These are phyloP conservation scores for Talaromyces rugulosus DNA, from an alignment of 2,329 filamentous ascomycete genomes.

Conservation along the genomic window DNA sequence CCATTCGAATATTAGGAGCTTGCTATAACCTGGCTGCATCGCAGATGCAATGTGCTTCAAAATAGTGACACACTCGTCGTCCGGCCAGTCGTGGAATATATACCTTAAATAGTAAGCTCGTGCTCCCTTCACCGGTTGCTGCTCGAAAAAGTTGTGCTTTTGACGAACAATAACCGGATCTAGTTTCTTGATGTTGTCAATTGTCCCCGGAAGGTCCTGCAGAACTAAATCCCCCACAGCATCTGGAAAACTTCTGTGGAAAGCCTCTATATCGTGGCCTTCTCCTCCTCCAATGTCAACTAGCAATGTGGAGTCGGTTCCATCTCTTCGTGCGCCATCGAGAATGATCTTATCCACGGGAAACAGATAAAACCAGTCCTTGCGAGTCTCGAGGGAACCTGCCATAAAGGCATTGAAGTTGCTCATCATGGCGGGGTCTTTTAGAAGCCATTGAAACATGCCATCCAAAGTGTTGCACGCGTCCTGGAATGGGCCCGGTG, in stretches of 20 bases:
- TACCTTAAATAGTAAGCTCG: slow-evolving; percentile 23
- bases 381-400: neutral
- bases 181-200: neutral
- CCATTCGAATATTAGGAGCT: slow-evolving; percentile 26
- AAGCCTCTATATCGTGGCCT: neutral
- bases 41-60: slow-evolving; percentile 17
- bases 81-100: slow-evolving; percentile 26
- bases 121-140: slow-evolving; percentile 19
- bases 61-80: slow-evolving; percentile 17
- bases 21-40: slow-evolving; percentile 21
- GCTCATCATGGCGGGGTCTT: slow-evolving; percentile 15
- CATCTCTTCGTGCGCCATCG: neutral
- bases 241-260: neutral
- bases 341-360: slow-evolving; percentile 13
- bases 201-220: neutral
- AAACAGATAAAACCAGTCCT: slow-evolving; percentile 17
- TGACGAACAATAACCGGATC: slow-evolving; percentile 1
- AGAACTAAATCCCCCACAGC: neutral
- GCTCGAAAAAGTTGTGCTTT: slow-evolving; percentile 17
- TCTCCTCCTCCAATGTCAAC: slow-evolving; percentile 2
- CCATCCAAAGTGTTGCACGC: slow-evolving; percentile 18
- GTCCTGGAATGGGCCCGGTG: slow-evolving; percentile 23
- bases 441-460: slow-evolving; percentile 24
- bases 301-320: neutral
- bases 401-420: slow-evolving; percentile 28